Conservation (phyloP, 257 asterid genomes). For the Solanum chilense region DNA sequence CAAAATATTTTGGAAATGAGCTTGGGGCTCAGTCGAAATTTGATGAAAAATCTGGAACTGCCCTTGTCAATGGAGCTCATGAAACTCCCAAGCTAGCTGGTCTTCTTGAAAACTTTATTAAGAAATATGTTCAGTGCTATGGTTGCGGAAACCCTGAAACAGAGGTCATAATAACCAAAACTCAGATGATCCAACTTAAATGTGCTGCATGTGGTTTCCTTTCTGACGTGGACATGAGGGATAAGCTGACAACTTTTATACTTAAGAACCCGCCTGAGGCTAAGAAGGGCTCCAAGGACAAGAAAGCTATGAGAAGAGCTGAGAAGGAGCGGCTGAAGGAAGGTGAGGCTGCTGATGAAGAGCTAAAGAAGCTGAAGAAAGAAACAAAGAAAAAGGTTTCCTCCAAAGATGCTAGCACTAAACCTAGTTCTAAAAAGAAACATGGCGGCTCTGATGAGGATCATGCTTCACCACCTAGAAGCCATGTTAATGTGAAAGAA, state of each 20-base stretch:
- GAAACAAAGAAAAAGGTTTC: conserved; percentile 6
- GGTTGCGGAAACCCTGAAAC: conserved; percentile 21
- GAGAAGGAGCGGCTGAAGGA: conserved; percentile 16
- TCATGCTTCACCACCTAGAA: neutral
- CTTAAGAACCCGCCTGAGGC: conserved; percentile 14
- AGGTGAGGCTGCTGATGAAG: conserved; percentile 18
- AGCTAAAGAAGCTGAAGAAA: conserved; percentile 7
- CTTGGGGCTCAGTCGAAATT: conserved; percentile 19
- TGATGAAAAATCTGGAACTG: conserved; percentile 15
- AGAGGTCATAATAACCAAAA: conserved; percentile 8
- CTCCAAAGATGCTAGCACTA: neutral
- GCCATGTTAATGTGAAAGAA: neutral
- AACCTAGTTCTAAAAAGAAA: conserved; percentile 7
- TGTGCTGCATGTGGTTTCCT: conserved; percentile 22
- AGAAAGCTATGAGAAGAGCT: conserved; percentile 19
- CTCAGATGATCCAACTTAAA: conserved; percentile 13
- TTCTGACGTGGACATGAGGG: conserved; percentile 17
- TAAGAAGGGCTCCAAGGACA: conserved; percentile 11
- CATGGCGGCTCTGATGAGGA: neutral
- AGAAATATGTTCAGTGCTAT: conserved; percentile 18
- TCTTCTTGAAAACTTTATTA: conserved; percentile 9
- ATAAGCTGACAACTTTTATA: conserved; percentile 10
- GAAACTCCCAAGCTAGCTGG: conserved; percentile 17
- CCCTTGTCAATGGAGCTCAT: conserved; percentile 14
- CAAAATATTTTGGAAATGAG: conserved; percentile 14